Evolutionary conservation across 805 yeast species (phyloP), one percentile per base, ranked within the genome.

Genomic region (Teunomyces kruisii): DNA sequence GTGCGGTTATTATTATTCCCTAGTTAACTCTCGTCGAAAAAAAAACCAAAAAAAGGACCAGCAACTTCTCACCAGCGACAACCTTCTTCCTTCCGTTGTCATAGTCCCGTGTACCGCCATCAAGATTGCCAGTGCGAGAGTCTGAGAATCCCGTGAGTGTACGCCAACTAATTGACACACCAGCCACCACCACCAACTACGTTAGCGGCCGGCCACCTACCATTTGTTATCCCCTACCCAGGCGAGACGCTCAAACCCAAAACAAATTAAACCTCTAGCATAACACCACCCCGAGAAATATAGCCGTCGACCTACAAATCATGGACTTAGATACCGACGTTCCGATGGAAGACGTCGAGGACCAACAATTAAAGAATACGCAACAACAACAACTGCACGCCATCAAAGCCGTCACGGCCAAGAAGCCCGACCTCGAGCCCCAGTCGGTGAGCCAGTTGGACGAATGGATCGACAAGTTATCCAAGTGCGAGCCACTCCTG

Each of bases 301-400:
- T 19, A 19, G 22, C 22, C 22, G n/a, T n/a, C 22, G 6, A 19
- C 22, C 22, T 6, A 19, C 22, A 19, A 19, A 19, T 6, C 22
- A 86, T 85, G 91, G 90, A 85, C 54, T 72, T 83, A 64, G 92
- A 86, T 62, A 78, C 86, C 44, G 95, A 86, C 63, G 85, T 85
- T 47, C 90, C 86, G 53, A 86, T 86, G 94, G 91, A 85, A 64
- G 94, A 86, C 59, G 89, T 84, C 47, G 80, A 72, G 53, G 72
- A 72, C 48, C 75, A 69, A 54, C 69, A 53, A 54, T 64, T 47
- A 51, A 65, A 48, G 27, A 44, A 9, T 48, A 41, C 15, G 26
- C 29, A 45, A 5, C 39, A 32, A 17, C 35, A 39, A 5, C 39
- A 32, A 17, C 35, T 36, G 39, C 49, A 22, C 33, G 10, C 40